phyloP scores from a whole-genome alignment of 257 asterid genomes.

The Ophiorrhiza pumila region DNA sequence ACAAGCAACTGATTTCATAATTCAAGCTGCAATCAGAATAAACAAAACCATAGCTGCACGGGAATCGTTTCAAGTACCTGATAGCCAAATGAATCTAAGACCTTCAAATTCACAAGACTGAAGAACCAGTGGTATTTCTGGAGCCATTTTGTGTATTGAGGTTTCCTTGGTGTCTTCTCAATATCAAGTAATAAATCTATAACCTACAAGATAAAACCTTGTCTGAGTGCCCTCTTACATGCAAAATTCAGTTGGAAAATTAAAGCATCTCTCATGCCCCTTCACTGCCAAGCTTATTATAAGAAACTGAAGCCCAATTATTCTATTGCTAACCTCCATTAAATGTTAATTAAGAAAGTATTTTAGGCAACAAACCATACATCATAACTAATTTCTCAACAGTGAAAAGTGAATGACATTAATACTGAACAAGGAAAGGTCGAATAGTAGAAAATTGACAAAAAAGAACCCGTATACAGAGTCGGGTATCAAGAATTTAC shows the following conservation, averaged over 20 bases:
- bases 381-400: background rate
- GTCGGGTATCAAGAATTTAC: background rate
- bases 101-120: constrained; percentile 88
- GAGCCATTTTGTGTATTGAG: constrained; percentile 88
- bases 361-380: background rate
- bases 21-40: background rate
- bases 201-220: constrained; percentile 42
- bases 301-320: background rate
- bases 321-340: background rate
- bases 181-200: constrained; percentile 68
- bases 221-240: constrained; percentile 8
- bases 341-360: background rate
- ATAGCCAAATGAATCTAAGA: constrained; percentile 67
- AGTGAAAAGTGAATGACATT: background rate
- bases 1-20: background rate
- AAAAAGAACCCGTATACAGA: background rate
- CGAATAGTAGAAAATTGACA: background rate
- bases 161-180: constrained; percentile 74
- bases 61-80: constrained; percentile 47
- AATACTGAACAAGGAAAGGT: background rate
- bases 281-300: background rate
- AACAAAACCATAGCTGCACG: background rate
- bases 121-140: constrained; percentile 88
- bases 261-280: background rate
- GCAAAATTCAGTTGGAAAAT: background rate